Conservation (phyloP, 2,329 filamentous ascomycete species). For the Colletotrichum coccodes region DNA sequence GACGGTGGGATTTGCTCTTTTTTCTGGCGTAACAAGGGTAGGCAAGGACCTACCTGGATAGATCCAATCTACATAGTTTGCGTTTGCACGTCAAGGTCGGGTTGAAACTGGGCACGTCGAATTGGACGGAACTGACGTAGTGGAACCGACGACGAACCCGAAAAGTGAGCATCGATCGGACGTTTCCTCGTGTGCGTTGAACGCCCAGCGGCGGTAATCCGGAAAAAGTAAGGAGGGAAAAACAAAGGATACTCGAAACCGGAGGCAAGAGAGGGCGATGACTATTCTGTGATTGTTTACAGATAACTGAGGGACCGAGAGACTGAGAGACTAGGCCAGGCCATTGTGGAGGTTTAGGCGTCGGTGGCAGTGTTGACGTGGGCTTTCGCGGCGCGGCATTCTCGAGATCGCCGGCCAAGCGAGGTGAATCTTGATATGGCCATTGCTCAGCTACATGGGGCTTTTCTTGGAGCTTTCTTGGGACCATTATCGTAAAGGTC, state of each 20-base stretch:
- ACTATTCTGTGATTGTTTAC: neutral
- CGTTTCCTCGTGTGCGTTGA: neutral
- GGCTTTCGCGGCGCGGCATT: slow-evolving; percentile 20
- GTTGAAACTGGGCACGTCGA: slow-evolving; percentile 16
- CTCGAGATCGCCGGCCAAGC: slow-evolving; percentile 15
- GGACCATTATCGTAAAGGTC: neutral
- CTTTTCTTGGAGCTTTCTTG: slow-evolving; percentile 26
- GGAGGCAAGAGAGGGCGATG: neutral
- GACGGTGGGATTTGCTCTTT: slow-evolving; percentile 4
- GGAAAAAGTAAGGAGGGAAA: no score
- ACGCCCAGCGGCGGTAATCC: neutral
- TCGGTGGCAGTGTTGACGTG: slow-evolving; percentile 28
- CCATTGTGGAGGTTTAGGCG: slow-evolving; percentile 13
- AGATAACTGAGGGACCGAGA: neutral
- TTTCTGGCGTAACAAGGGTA: neutral
- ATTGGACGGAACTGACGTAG: neutral
- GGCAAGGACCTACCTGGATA: neutral
- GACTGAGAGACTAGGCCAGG: neutral
- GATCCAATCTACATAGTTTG: slow-evolving; percentile 15
- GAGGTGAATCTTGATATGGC: slow-evolving; percentile 23
- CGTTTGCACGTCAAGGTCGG: slow-evolving; percentile 10
- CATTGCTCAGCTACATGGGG: slow-evolving; percentile 23
- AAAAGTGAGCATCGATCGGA: neutral
- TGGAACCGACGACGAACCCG: slow-evolving; percentile 14
- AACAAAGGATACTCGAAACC: no score